Conservation (phyloP, 345 rosid species). For the Ceriops decandra region DNA sequence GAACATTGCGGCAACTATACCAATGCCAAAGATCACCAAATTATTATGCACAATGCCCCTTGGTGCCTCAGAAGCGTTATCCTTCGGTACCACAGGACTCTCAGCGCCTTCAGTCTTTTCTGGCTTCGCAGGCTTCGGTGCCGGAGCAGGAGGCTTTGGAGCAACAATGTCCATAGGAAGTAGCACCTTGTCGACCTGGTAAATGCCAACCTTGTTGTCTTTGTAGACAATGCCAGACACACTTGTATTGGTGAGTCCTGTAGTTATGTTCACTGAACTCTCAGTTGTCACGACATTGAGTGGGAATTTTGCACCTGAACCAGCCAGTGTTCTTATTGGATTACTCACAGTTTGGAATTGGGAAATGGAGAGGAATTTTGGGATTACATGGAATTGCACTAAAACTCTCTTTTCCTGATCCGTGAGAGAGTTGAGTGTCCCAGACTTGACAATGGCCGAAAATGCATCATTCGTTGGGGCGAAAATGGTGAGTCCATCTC, state of each 20-base stretch:
- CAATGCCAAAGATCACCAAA: neutral
- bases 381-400: slow-evolving; percentile 23
- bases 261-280: slow-evolving; percentile 37
- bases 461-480: slow-evolving; percentile 26
- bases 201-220: slow-evolving; percentile 42
- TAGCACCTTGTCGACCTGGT: slow-evolving; percentile 44
- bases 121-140: slow-evolving; percentile 39
- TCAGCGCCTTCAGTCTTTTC: slow-evolving; percentile 28
- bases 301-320: slow-evolving; percentile 13
- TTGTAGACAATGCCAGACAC: slow-evolving; percentile 31
- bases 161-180: slow-evolving; percentile 44
- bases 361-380: slow-evolving; percentile 26
- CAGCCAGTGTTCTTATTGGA: slow-evolving; percentile 21
- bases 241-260: slow-evolving; percentile 41
- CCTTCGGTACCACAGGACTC: slow-evolving; percentile 23
- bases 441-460: slow-evolving; percentile 16
- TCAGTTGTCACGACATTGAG: slow-evolving; percentile 23
- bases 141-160: slow-evolving; percentile 44
- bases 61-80: slow-evolving; percentile 5
- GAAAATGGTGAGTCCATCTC: slow-evolving; percentile 22
- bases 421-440: slow-evolving; percentile 20
- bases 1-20: slow-evolving; percentile 1
- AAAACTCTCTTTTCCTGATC: slow-evolving; percentile 23
- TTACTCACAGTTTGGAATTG: slow-evolving; percentile 29
- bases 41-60: neutral